phyloP scores from a whole-genome alignment of 495 filamentous ascomycete genomes.

The Aspergillus campestris region DNA sequence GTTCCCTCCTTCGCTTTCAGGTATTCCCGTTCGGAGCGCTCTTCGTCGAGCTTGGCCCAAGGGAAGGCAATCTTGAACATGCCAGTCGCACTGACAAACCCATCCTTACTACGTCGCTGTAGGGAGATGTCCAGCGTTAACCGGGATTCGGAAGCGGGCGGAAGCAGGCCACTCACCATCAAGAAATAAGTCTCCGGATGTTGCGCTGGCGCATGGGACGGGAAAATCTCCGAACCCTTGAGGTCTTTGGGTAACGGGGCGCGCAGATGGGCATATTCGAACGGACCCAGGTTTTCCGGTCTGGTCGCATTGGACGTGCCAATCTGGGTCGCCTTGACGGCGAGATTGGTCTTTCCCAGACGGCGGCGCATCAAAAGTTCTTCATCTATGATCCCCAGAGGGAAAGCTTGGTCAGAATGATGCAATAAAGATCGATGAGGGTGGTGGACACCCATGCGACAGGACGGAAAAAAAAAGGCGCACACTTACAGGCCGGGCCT shows the following conservation, averaged over 20 bases:
- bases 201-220: slow-evolving; percentile 43
- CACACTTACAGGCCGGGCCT: slow-evolving; percentile 52
- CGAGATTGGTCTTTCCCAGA: slow-evolving; percentile 83
- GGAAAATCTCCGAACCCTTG: slow-evolving; percentile 83
- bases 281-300: slow-evolving; percentile 65
- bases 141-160: background rate
- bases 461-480: background rate
- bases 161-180: slow-evolving; percentile 53
- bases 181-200: slow-evolving; percentile 87
- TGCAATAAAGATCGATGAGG: slow-evolving; percentile 1
- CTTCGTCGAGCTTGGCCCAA: slow-evolving; percentile 77
- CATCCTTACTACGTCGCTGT: slow-evolving; percentile 84
- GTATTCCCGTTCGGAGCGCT: slow-evolving; percentile 77
- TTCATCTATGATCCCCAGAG: slow-evolving; percentile 46
- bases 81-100: slow-evolving; percentile 89
- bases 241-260: slow-evolving; percentile 84
- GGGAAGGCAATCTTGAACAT: slow-evolving; percentile 99
- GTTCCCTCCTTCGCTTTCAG: slow-evolving; percentile 70
- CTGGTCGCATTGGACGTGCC: slow-evolving; percentile 57
- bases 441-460: background rate
- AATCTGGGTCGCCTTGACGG: slow-evolving; percentile 63
- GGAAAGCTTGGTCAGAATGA: slow-evolving; percentile 20
- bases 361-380: slow-evolving; percentile 78
- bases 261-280: slow-evolving; percentile 93
- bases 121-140: background rate